Evolutionary conservation across 2,329 filamentous ascomycete species (phyloP).

Genomic region (Chaetomium strumarium): DNA sequence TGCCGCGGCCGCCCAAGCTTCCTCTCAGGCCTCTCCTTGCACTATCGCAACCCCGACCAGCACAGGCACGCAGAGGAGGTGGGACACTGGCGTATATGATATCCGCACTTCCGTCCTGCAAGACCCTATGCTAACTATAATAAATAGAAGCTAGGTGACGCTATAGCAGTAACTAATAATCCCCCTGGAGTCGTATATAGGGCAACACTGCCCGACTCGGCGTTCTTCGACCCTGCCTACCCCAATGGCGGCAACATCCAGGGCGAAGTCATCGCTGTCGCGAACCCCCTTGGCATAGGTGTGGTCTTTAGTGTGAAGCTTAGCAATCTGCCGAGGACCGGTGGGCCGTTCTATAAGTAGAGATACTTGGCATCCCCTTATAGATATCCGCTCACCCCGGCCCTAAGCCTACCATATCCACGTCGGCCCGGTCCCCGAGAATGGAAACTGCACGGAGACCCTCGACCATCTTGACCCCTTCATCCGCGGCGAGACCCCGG

Average conservation of each 20-base stretch:
- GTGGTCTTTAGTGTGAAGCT: slow-evolving; percentile 30
- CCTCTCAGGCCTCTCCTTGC: too few relatives aligned
- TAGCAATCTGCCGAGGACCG: slow-evolving; percentile 29
- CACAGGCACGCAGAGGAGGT: too few relatives aligned
- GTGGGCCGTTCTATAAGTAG: slow-evolving; percentile 31
- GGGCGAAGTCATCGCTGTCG: slow-evolving; percentile 28
- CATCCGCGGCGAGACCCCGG: slow-evolving; percentile 53
- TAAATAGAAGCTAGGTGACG: slow-evolving; percentile 41
- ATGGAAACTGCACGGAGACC: slow-evolving; percentile 67
- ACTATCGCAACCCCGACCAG: too few relatives aligned
- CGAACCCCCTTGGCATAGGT: slow-evolving; percentile 27
- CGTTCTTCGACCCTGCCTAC: slow-evolving; percentile 44
- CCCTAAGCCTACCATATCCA: slow-evolving; percentile 66
- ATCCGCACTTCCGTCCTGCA: too few relatives aligned
- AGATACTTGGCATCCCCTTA: slow-evolving; percentile 37
- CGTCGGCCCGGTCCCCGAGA: slow-evolving; percentile 51
- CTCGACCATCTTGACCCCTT: slow-evolving; percentile 67
- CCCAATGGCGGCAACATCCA: slow-evolving; percentile 47
- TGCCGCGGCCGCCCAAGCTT: too few relatives aligned
- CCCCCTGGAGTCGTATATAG: slow-evolving; percentile 47
- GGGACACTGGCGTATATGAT: too few relatives aligned
- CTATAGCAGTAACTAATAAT: slow-evolving; percentile 50
- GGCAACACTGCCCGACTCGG: slow-evolving; percentile 48
- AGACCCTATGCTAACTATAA: too few relatives aligned
- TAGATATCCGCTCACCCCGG: slow-evolving; percentile 18